Conservation (phyloP, 371 early-diverging fungal genomes). For the Catenaria anguillulae region DNA sequence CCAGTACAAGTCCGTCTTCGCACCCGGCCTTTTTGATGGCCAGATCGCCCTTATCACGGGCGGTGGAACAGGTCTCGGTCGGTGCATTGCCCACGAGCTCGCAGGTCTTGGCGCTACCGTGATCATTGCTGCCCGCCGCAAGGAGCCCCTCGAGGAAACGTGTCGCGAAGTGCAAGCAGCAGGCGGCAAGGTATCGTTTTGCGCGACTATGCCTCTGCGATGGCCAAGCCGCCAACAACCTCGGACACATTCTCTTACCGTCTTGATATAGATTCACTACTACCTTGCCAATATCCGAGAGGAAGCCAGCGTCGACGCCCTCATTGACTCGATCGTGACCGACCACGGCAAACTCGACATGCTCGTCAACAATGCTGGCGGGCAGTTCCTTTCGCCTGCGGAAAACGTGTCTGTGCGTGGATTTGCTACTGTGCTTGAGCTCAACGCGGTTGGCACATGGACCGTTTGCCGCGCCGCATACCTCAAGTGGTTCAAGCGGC, state of each 20-base stretch:
- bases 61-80: conserved; percentile 34
- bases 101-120: conserved; percentile 34
- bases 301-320: conserved; percentile 14
- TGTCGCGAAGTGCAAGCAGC: conserved; percentile 19
- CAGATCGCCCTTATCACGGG: conserved; percentile 23
- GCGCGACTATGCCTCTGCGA: too few relatives aligned
- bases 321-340: conserved; percentile 19
- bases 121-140: conserved; percentile 27
- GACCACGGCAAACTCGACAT: conserved; percentile 23
- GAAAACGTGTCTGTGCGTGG: conserved; percentile 25
- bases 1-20: conserved; percentile 23
- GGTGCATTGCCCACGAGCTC: conserved; percentile 31
- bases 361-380: conserved; percentile 39
- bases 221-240: too few relatives aligned
- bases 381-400: conserved; percentile 27
- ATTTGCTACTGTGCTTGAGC: conserved; percentile 30
- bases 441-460: conserved; percentile 36
- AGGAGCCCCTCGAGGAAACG: conserved; percentile 20
- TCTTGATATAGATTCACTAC: conserved; percentile 7
- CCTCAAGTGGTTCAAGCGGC: conserved; percentile 24
- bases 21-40: conserved; percentile 21
- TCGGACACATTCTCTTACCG: too few relatives aligned
- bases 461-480: conserved; percentile 24
- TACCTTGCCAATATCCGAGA: conserved; percentile 28
- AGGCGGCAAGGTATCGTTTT: background rate